Conservation (phyloP, 2,329 filamentous ascomycete genomes). For the Fusarium vanettenii region DNA sequence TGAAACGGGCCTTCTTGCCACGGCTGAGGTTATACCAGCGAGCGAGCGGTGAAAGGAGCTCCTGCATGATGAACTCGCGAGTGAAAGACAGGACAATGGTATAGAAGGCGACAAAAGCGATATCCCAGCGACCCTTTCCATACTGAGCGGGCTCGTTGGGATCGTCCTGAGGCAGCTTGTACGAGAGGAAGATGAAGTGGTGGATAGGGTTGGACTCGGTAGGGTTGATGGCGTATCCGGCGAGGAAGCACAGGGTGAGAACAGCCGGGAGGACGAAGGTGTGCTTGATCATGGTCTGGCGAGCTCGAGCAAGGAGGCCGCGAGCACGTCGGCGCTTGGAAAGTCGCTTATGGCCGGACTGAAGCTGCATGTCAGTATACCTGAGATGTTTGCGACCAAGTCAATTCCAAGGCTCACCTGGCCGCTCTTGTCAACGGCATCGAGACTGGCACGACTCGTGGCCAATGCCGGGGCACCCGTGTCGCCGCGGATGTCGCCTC, state of each 20-base stretch:
- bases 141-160: conserved; percentile 72
- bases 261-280: conserved; percentile 75
- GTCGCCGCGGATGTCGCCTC: conserved; percentile 65
- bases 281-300: conserved; percentile 69
- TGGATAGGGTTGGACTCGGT: conserved; percentile 81
- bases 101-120: conserved; percentile 91
- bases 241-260: conserved; percentile 71
- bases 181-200: conserved; percentile 90
- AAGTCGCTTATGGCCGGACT: conserved; percentile 54
- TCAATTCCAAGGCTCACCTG: conserved; percentile 20
- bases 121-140: conserved; percentile 87
- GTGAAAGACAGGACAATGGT: conserved; percentile 91
- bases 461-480: conserved; percentile 67
- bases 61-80: conserved; percentile 96
- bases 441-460: conserved; percentile 62
- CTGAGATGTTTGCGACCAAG: background rate
- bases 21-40: conserved; percentile 76
- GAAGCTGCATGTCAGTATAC: conserved; percentile 18
- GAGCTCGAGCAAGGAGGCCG: conserved; percentile 58
- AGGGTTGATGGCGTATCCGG: conserved; percentile 80
- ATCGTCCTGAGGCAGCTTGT: conserved; percentile 70
- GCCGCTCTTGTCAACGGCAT: conserved; percentile 35
- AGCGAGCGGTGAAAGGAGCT: conserved; percentile 82
- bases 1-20: conserved; percentile 88
- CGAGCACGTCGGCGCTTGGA: conserved; percentile 68